Conservation (phyloP, 2,329 filamentous ascomycete genomes). For the Calcarisporium arbuscula region DNA sequence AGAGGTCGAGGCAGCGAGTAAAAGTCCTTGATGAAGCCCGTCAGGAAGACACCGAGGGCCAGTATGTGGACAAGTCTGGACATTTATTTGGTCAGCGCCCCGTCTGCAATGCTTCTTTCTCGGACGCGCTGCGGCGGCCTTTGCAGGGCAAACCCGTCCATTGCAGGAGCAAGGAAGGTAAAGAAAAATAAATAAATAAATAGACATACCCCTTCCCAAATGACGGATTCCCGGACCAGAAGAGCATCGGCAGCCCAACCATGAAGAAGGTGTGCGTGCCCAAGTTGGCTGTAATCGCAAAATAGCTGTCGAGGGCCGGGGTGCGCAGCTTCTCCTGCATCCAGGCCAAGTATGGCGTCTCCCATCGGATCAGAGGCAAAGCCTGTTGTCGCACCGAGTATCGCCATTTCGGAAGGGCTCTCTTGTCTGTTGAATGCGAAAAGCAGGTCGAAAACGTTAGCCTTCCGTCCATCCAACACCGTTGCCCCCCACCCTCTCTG, state of each 20-base stretch:
- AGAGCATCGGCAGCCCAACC: slow-evolving; percentile 86
- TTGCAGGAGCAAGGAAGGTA: neutral
- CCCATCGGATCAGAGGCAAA: slow-evolving; percentile 84
- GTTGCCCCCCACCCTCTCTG: neutral
- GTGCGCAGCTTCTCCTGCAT: slow-evolving; percentile 76
- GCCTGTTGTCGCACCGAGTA: slow-evolving; percentile 75
- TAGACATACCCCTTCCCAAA: slow-evolving; percentile 75
- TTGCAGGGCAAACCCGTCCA: too few relatives aligned
- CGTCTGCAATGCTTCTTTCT: too few relatives aligned
- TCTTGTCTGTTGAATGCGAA: slow-evolving; percentile 57
- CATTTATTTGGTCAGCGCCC: slow-evolving; percentile 14
- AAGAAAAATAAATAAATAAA: slow-evolving; percentile 6
- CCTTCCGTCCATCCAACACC: neutral
- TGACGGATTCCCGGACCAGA: slow-evolving; percentile 87
- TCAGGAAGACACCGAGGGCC: slow-evolving; percentile 75
- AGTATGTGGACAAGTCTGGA: slow-evolving; percentile 65
- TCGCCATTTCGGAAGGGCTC: slow-evolving; percentile 79
- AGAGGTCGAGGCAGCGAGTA: slow-evolving; percentile 86
- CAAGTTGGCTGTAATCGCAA: slow-evolving; percentile 91
- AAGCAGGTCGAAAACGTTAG: slow-evolving; percentile 6
- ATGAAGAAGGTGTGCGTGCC: slow-evolving; percentile 99
- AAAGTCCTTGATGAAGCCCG: slow-evolving; percentile 90
- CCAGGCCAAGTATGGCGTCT: slow-evolving; percentile 88
- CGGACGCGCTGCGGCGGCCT: too few relatives aligned
- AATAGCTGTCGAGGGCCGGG: slow-evolving; percentile 87